These are phyloP conservation scores for Rhodamnia argentea DNA, from an alignment of 345 rosid genomes.

Conservation along the genomic window DNA sequence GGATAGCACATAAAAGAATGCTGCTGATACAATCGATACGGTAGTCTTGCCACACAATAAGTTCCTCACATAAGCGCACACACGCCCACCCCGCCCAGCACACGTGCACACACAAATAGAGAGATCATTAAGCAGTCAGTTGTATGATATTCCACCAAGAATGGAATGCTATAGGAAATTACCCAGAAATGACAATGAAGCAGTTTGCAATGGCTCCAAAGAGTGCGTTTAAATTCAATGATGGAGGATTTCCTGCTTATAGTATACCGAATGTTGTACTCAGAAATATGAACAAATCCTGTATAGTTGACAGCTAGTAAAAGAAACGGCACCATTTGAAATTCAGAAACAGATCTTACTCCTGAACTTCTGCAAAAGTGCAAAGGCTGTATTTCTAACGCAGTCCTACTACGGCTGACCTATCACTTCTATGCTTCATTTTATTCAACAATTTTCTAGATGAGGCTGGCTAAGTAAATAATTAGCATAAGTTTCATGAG, in stretches of 20 bases:
- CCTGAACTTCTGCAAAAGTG: not conserved
- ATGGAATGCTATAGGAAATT: not conserved
- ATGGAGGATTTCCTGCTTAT: not conserved
- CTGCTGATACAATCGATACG: not conserved
- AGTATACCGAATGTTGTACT: not conserved
- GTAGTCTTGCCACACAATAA: not conserved
- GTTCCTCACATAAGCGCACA: not conserved
- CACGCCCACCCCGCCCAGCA: not conserved
- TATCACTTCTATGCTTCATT: not conserved
- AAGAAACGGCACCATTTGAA: not conserved
- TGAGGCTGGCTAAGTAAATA: not conserved
- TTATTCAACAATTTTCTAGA: not conserved
- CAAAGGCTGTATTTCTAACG: not conserved
- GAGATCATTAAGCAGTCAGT: not conserved
- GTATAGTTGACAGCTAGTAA: not conserved
- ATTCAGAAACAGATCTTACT: not conserved
- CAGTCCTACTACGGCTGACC: not conserved
- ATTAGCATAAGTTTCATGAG: not conserved
- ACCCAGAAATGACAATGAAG: not conserved
- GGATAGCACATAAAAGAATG: not conserved
- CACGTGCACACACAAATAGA: not conserved
- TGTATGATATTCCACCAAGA: not conserved
- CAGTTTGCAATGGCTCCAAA: not conserved
- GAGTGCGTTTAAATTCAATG: not conserved
- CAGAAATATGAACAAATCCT: not conserved